Evolutionary conservation across 78 protist species (phyloP), one percentile per base, ranked within the genome.

Genomic region (Diacronema lutheri): DNA sequence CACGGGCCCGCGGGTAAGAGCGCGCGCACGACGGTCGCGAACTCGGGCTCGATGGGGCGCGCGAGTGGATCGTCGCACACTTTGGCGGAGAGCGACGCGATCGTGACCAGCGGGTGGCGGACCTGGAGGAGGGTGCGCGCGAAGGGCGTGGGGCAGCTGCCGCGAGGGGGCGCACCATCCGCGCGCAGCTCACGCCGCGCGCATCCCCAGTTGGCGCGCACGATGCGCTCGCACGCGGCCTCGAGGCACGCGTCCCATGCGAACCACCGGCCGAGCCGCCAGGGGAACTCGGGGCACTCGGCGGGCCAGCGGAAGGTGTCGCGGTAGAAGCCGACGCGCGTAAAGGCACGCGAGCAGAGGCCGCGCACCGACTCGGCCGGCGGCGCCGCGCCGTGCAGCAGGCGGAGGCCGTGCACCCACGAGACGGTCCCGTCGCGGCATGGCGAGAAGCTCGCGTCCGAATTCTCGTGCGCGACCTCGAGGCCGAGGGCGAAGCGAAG

Each of bases 391-490:
- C 23, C 29, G 23, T 4, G 61, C 61, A 56, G 23, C 2, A 56
- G 13, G 61, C 61, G 61, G 23, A 56, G 61, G 23, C 29, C 72
- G 72, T 65, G 72, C 19, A 33, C 41, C 72, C 72, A 65, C 23
- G 23, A 12, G 41, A 65, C 72, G 10, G 72, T 65, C 26, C 72
- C 72, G 40, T 65, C 72, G 72, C 72, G 72, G 72, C 72, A 65
- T 41, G 11, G n/a, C 23, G 41, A 14, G 23, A 0, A 16, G 16
- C 2, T 4, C 44, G 72, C 23, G 40, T 65, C 72, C 21, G 41
- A 33, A 6, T 0, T 16, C 72, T 65, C 72, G 40, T 65, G 72
- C 44, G 44, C 72, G 21, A 65, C 21, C 72, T 65, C 41, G 72
- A 65, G 72, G 29, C 72, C 72, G 41, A 65, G 72, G 16, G 50